These are phyloP conservation scores for Phalaenopsis hybrid DNA, from an alignment of 116 monocot genomes.

Conservation along the genomic window DNA sequence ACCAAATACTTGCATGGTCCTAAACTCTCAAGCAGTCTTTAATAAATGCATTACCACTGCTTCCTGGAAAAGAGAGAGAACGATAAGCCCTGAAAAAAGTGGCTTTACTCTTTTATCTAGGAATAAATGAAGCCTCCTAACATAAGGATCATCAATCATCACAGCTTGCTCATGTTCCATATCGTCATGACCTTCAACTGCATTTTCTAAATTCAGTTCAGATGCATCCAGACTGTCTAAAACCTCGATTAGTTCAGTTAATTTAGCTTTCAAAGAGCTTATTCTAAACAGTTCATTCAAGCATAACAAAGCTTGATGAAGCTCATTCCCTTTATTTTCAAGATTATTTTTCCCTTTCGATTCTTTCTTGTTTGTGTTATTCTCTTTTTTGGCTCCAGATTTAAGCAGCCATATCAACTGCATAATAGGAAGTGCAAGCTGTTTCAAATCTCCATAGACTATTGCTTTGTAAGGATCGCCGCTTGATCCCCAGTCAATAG, in stretches of 20 bases:
- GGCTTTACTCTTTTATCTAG: slow-evolving; percentile 55
- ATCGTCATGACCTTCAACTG: slow-evolving; percentile 4
- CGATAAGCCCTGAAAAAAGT: slow-evolving; percentile 38
- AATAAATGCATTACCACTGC: slow-evolving; percentile 51
- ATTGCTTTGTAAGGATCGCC: slow-evolving; percentile 28
- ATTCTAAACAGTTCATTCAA: slow-evolving; percentile 60
- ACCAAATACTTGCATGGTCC: too few relatives aligned
- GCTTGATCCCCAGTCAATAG: slow-evolving; percentile 9
- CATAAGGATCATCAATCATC: slow-evolving; percentile 7
- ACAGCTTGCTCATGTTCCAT: slow-evolving; percentile 11
- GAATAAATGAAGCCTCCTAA: slow-evolving; percentile 31
- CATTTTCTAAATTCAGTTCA: slow-evolving; percentile 22
- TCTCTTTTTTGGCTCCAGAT: slow-evolving; percentile 31
- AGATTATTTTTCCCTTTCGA: slow-evolving; percentile 38
- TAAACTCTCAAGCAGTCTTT: neutral
- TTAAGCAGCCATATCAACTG: slow-evolving; percentile 49
- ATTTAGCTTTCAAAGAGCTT: slow-evolving; percentile 16
- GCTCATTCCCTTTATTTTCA: slow-evolving; percentile 29
- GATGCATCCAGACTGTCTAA: slow-evolving; percentile 25
- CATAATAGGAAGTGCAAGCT: slow-evolving; percentile 49
- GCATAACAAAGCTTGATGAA: slow-evolving; percentile 49
- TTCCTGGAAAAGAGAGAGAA: slow-evolving; percentile 44
- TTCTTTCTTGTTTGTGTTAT: slow-evolving; percentile 41
- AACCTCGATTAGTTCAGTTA: slow-evolving; percentile 40
- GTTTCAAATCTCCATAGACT: slow-evolving; percentile 55